Conservation (phyloP, 257 asterid species). For the Linaria vulgaris region DNA sequence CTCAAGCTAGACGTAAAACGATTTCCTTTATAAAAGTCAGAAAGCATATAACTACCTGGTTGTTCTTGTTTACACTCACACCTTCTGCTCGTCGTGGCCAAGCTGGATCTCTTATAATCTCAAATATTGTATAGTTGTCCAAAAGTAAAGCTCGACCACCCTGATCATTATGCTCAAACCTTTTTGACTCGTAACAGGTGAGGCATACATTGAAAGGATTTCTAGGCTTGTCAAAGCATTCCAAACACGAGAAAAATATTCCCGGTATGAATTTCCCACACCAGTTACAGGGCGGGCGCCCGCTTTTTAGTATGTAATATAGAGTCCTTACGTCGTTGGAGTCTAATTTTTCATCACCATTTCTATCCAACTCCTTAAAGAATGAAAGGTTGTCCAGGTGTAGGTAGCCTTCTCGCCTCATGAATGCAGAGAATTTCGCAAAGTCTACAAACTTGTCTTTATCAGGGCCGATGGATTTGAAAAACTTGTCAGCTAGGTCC, state of each 20-base stretch:
- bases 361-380: constrained; percentile 10
- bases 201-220: constrained; percentile 12
- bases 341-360: constrained; percentile 20
- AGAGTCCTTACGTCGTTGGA: constrained; percentile 23
- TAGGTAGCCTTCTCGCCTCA: constrained; percentile 18
- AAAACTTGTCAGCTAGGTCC: constrained; percentile 19
- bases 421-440: constrained; percentile 21
- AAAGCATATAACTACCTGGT: background rate
- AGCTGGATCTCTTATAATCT: background rate
- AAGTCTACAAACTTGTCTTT: constrained; percentile 18
- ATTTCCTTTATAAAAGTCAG: background rate
- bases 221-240: constrained; percentile 8
- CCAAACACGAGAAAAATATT: constrained; percentile 18
- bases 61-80: background rate
- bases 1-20: background rate
- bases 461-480: constrained; percentile 22
- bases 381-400: constrained; percentile 14
- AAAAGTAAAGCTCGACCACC: constrained; percentile 9
- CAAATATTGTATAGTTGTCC: constrained; percentile 27
- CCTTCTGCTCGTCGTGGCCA: background rate
- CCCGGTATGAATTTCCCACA: constrained; percentile 25
- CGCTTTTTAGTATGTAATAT: constrained; percentile 20
- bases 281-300: constrained; percentile 22
- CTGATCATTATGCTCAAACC: constrained; percentile 12
- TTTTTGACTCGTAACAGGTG: constrained; percentile 12